phyloP scores from a whole-genome alignment of 108 stramenopile genomes.

The Epipyxis sp. region DNA sequence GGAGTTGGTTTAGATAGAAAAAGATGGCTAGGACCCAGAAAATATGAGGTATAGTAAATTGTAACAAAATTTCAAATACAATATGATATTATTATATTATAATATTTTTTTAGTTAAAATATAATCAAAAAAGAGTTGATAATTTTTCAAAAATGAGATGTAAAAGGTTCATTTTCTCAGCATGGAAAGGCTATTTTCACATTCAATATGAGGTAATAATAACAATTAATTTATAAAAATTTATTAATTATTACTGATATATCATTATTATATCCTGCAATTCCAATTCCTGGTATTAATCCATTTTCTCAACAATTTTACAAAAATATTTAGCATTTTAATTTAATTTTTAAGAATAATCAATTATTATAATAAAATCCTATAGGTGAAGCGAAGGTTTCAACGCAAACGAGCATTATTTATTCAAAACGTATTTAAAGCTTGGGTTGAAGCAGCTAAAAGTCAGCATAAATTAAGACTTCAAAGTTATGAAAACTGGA shows the following conservation, averaged over 20 bases:
- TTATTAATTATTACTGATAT: too few relatives aligned
- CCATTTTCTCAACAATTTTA: too few relatives aligned
- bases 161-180: constrained; percentile 12
- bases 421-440: neutral
- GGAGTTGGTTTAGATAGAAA: constrained; percentile 19
- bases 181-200: constrained; percentile 20
- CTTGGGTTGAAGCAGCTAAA: neutral
- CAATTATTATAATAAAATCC: too few relatives aligned
- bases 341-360: too few relatives aligned
- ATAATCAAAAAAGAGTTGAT: constrained; percentile 33
- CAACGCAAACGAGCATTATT: constrained; percentile 13
- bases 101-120: neutral
- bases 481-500: constrained; percentile 20
- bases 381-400: constrained; percentile 7
- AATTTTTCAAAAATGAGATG: constrained; percentile 7
- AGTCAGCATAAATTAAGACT: constrained; percentile 4
- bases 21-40: constrained; percentile 25
- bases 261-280: too few relatives aligned
- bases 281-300: too few relatives aligned
- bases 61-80: too few relatives aligned
- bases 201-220: constrained; percentile 3
- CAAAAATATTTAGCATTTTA: too few relatives aligned
- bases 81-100: too few relatives aligned
- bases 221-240: too few relatives aligned
- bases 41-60: constrained; percentile 16